Evolutionary conservation across 1,284 basidiomycete genomes (phyloP).

Genomic region (Tylopilus sp.): DNA sequence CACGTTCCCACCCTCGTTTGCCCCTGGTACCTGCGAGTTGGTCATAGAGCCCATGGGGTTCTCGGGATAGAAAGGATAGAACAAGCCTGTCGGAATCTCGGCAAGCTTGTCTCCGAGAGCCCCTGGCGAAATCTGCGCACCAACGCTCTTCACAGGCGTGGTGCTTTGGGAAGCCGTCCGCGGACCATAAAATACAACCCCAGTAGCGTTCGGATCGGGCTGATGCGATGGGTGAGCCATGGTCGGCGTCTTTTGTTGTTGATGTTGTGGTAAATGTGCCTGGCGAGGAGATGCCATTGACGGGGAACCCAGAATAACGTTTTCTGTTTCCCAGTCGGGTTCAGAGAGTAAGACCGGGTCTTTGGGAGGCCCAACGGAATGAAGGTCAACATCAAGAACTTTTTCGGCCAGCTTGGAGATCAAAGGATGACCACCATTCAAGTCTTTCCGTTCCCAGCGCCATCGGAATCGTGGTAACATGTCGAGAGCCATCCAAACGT

Average conservation of each 20-base stretch:
- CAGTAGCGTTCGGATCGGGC: slow-evolving; percentile 17
- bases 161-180: slow-evolving; percentile 34
- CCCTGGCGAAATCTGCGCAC: slow-evolving; percentile 24
- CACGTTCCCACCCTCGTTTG: slow-evolving; percentile 20
- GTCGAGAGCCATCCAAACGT: slow-evolving; percentile 77
- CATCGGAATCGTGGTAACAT: slow-evolving; percentile 82
- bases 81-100: slow-evolving; percentile 60
- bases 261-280: slow-evolving; percentile 25
- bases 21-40: slow-evolving; percentile 17
- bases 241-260: slow-evolving; percentile 44
- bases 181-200: slow-evolving; percentile 36
- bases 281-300: slow-evolving; percentile 31
- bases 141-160: slow-evolving; percentile 25
- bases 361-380: slow-evolving; percentile 53
- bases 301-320: slow-evolving; percentile 30
- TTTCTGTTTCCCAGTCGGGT: slow-evolving; percentile 63
- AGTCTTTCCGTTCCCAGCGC: slow-evolving; percentile 81
- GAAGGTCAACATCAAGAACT: slow-evolving; percentile 66
- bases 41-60: slow-evolving; percentile 33
- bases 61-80: slow-evolving; percentile 74
- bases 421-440: slow-evolving; percentile 72
- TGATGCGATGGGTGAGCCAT: slow-evolving; percentile 33
- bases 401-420: slow-evolving; percentile 75
- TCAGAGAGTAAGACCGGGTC: slow-evolving; percentile 61
- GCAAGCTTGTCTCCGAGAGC: slow-evolving; percentile 44